Evolutionary conservation across 345 rosid genomes (phyloP).

Genomic region (Citrus trifoliata): DNA sequence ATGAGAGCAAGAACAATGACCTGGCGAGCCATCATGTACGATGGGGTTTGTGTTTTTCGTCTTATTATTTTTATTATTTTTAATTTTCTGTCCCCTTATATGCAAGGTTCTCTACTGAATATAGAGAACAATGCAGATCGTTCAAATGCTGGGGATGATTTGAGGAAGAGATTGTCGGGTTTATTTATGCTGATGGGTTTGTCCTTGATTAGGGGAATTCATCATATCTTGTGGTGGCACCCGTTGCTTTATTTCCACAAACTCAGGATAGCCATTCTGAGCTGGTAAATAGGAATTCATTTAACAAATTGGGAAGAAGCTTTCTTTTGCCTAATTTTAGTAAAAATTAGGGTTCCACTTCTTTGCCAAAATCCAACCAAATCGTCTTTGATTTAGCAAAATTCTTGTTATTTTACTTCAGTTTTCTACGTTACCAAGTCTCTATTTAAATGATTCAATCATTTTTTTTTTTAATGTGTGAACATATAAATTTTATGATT

Average conservation of each 20-base stretch:
- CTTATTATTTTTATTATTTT: background rate
- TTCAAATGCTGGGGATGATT: background rate
- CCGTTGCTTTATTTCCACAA: background rate
- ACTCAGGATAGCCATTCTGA: background rate
- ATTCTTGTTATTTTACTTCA: too few species aligned
- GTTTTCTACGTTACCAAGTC: too few species aligned
- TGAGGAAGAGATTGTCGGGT: background rate
- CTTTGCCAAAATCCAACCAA: background rate
- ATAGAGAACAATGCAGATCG: conserved; percentile 8
- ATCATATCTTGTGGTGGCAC: background rate
- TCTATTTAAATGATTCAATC: too few species aligned
- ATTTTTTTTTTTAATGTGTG: too few species aligned
- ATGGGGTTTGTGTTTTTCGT: background rate
- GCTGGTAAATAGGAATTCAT: background rate
- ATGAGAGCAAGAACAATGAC: conserved; percentile 29
- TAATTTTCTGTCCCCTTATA: background rate
- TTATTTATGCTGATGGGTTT: background rate
- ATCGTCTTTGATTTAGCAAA: too few species aligned
- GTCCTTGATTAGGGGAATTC: background rate
- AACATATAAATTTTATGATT: background rate
- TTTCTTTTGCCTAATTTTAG: too few species aligned
- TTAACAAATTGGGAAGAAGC: too few species aligned
- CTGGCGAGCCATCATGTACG: conserved; percentile 36
- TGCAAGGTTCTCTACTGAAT: background rate
- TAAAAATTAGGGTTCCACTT: too few species aligned